These are phyloP conservation scores for Gossypium davidsonii DNA, from an alignment of 441 rosid species.

Conservation along the genomic window DNA sequence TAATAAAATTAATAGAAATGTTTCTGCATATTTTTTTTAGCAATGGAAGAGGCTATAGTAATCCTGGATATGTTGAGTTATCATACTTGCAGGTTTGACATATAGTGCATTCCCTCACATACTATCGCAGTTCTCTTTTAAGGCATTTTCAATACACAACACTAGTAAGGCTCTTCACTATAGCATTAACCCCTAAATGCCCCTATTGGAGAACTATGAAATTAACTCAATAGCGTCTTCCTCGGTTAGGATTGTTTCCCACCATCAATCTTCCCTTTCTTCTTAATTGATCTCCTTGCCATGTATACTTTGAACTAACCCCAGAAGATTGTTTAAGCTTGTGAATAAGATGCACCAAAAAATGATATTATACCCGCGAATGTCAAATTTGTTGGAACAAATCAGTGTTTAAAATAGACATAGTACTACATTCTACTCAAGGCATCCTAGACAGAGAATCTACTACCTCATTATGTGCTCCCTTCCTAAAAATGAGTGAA, in stretches of 20 bases:
- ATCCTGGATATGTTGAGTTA: not conserved
- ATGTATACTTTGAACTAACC: not conserved
- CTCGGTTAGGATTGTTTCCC: not conserved
- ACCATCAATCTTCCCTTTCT: not conserved
- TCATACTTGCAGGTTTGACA: not conserved
- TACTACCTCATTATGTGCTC: not conserved
- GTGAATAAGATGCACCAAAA: no score
- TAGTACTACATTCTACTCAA: no score
- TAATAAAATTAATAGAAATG: not conserved
- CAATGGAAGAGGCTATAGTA: not conserved
- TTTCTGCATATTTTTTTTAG: not conserved
- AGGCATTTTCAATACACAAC: not conserved
- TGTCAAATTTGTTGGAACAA: no score
- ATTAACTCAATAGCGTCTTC: not conserved
- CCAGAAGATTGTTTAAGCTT: no score
- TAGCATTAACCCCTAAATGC: not conserved
- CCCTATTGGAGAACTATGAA: not conserved
- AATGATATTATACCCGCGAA: no score
- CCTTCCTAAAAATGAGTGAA: not conserved
- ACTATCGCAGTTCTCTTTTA: not conserved
- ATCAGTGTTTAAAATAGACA: no score
- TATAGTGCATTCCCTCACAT: not conserved
- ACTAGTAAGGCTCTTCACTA: not conserved
- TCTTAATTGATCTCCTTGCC: not conserved
- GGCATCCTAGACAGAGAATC: no score